Evolutionary conservation across 495 filamentous ascomycete species (phyloP).

Genomic region (Aspergillus sclerotiicarbonarius): DNA sequence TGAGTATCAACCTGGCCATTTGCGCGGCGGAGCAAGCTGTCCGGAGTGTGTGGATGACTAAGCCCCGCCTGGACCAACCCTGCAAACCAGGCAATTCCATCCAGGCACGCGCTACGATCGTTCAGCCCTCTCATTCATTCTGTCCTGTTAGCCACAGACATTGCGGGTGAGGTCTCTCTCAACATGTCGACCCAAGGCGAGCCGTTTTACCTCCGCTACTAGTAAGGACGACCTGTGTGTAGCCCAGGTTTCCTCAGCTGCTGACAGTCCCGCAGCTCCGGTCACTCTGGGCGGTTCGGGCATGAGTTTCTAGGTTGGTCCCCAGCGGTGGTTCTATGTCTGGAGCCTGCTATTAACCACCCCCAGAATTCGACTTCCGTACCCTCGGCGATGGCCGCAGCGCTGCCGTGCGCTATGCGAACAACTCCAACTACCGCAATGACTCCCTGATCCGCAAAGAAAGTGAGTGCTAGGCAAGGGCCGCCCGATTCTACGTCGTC

Average conservation of each 20-base stretch:
- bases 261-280: slow-evolving; percentile 69
- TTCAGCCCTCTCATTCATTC: too few species aligned
- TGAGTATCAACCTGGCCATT: slow-evolving; percentile 44
- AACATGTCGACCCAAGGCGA: slow-evolving; percentile 61
- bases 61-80: slow-evolving; percentile 32
- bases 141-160: too few species aligned
- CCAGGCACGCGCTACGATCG: slow-evolving; percentile 1
- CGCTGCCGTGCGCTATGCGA: slow-evolving; percentile 93
- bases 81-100: slow-evolving; percentile 24
- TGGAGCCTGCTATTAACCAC: slow-evolving; percentile 26
- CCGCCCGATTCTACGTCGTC: slow-evolving; percentile 6
- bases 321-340: neutral
- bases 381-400: slow-evolving; percentile 91
- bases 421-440: slow-evolving; percentile 99
- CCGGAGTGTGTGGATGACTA: slow-evolving; percentile 53
- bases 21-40: slow-evolving; percentile 38
- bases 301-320: slow-evolving; percentile 92
- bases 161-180: too few species aligned
- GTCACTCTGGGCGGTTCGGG: slow-evolving; percentile 95
- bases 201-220: slow-evolving; percentile 95
- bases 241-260: slow-evolving; percentile 46
- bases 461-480: slow-evolving; percentile 60
- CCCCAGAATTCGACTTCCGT: slow-evolving; percentile 91
- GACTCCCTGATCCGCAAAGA: slow-evolving; percentile 99
- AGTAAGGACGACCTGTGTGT: slow-evolving; percentile 57